These are phyloP conservation scores for Chytridiales sp. DNA, from an alignment of 371 early-diverging fungal genomes.

Conservation along the genomic window DNA sequence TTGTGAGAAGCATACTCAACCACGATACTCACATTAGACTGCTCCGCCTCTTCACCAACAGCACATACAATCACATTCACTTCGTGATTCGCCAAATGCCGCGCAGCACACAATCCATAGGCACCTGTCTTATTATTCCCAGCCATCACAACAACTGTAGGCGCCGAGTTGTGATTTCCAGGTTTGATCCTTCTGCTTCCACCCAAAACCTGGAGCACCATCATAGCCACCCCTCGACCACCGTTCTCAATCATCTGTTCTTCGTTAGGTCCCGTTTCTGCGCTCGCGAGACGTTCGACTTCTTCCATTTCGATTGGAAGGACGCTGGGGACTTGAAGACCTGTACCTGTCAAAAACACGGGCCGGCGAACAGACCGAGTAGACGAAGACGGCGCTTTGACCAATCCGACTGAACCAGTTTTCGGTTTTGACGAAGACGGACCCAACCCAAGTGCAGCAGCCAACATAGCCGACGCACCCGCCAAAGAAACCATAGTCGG, in stretches of 20 bases:
- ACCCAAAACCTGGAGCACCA: constrained; percentile 66
- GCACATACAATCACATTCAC: constrained; percentile 64
- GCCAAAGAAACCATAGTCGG: no score
- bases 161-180: constrained; percentile 70
- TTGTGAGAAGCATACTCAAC: no score
- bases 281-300: constrained; percentile 55
- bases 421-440: background rate
- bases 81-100: constrained; percentile 74
- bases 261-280: constrained; percentile 64
- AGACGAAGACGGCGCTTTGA: no score
- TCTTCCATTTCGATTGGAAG: constrained; percentile 62
- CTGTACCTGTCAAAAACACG: constrained; percentile 22
- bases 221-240: constrained; percentile 69
- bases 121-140: constrained; percentile 75
- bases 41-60: constrained; percentile 48
- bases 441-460: background rate
- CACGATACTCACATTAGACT: constrained; percentile 27
- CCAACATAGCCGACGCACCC: background rate
- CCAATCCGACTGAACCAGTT: constrained; percentile 1
- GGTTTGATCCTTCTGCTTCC: constrained; percentile 68
- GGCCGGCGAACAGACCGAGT: background rate
- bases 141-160: constrained; percentile 64
- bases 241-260: constrained; percentile 79
- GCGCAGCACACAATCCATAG: constrained; percentile 65
- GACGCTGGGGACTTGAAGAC: constrained; percentile 42